Percentiles rank a stretch among this genome's conserved stretches.
phyloP scores from a whole-genome alignment of 1,139 yeast genomes.

The Arxiozyma telluris region DNA sequence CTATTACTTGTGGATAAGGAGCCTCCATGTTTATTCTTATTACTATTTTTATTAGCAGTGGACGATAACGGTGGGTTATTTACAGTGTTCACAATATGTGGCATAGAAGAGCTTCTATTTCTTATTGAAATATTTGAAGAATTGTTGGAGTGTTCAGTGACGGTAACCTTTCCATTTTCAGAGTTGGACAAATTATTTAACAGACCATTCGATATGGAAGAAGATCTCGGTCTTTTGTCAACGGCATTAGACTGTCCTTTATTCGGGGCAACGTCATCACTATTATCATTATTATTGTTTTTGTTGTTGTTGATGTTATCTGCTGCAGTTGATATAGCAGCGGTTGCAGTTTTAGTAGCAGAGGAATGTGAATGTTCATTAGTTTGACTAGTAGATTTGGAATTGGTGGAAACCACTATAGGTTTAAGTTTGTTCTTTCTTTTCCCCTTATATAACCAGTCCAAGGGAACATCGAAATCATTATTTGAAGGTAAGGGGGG shows the following conservation, averaged over 20 bases:
- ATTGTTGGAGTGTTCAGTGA: not conserved
- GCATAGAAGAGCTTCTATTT: not conserved
- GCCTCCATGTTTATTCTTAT: not conserved
- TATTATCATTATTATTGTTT: not conserved
- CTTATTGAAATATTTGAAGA: not conserved
- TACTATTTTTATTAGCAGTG: not conserved
- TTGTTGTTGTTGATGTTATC: too few relatives aligned
- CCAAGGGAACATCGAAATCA: slow-evolving; percentile 18
- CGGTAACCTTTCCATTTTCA: not conserved
- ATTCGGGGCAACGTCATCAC: not conserved
- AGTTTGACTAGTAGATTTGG: not conserved
- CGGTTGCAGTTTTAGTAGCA: not conserved
- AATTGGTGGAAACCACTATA: slow-evolving; percentile 1
- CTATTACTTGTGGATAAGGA: not conserved
- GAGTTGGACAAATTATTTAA: not conserved
- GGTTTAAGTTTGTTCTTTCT: slow-evolving; percentile 6
- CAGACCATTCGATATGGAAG: slow-evolving; percentile 6
- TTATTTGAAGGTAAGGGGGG: not conserved
- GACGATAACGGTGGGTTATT: not conserved
- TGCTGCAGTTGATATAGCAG: not conserved
- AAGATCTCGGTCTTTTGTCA: slow-evolving; percentile 6
- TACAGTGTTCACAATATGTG: not conserved
- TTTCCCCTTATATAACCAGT: slow-evolving; percentile 28
- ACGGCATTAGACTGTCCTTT: not conserved
- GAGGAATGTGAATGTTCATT: not conserved